Base-by-base conservation (phyloP, 805 yeast species). In the Pichia ethanolica region DNA sequence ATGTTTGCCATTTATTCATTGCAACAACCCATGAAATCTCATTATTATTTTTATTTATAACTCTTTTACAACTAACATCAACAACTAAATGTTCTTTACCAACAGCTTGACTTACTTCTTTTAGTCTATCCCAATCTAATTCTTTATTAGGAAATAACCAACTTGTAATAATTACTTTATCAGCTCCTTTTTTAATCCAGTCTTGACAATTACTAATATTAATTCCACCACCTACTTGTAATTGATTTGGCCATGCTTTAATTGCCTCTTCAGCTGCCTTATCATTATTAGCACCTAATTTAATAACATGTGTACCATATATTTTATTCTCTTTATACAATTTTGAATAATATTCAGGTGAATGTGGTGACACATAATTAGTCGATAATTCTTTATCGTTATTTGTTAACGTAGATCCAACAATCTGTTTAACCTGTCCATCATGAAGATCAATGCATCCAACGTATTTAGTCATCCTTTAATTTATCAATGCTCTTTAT, bases 391-490 rank as follows among this genome's bases (percentile, higher is more conserved):
- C 53, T 12, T 56, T 48, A 48, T 71, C 77, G 5, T 67, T 61
- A 10, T 71, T 69, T 0, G 75, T 72, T 25, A 93, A 71, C 0
- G 97, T 86, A 0, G 97, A 96, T 7, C 99, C 99, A 1, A 93
- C 97, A 47, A 93, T 93, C 65, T 93, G 99, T 61, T 93, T 93
- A 53, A 93, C 99, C 57, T 87, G 84, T 2, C 99, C 99, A 7
- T 85, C 78, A 66, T 93, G 99, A 51, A 93, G 82, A 63, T 93
- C 99, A 37, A 93, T 91, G 62, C 99, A 93, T 0, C 97, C 98
- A 59, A 90, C 79, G 68, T 88, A 93, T 46, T 75, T 74, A 0
- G 97, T 90, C 97, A 90, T 89, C 20, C 20, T 20, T 20, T 20
- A 20, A 20, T 20, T 20, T 20, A 20, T 20, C 20, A 20, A 20